phyloP scores from a whole-genome alignment of 1,284 basidiomycete species.

The Athelia psychrophila region DNA sequence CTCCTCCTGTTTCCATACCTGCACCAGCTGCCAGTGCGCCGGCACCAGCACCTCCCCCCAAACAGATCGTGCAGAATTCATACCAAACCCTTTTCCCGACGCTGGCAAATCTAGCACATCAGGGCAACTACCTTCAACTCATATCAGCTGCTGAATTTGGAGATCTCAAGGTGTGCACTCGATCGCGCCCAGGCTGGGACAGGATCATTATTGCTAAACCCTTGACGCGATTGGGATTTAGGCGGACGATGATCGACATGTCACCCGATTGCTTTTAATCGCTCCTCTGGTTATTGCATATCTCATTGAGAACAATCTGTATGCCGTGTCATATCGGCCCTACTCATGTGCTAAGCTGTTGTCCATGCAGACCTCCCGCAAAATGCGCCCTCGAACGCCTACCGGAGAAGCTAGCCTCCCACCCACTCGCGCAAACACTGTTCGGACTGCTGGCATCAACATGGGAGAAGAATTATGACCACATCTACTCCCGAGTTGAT shows the following conservation, averaged over 20 bases:
- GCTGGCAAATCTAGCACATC: constrained; percentile 41
- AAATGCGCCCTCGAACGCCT: constrained; percentile 50
- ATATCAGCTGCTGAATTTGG: constrained; percentile 45
- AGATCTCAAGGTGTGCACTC: constrained; percentile 47
- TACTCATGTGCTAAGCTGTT: background rate
- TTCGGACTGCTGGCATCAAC: constrained; percentile 45
- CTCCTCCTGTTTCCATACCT: constrained; percentile 5
- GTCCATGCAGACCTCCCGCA: constrained; percentile 48
- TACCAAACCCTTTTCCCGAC: constrained; percentile 40
- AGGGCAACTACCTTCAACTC: constrained; percentile 41
- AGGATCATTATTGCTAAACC: background rate
- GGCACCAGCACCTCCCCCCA: constrained; percentile 5
- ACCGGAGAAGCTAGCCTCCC: constrained; percentile 39
- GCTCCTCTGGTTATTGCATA: constrained; percentile 60
- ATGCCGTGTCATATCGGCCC: constrained; percentile 15
- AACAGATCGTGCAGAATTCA: constrained; percentile 22
- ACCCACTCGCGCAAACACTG: constrained; percentile 44
- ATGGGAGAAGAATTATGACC: constrained; percentile 49
- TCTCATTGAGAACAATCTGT: constrained; percentile 59
- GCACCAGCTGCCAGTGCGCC: constrained; percentile 5
- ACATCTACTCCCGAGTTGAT: constrained; percentile 49
- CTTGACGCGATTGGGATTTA: constrained; percentile 16
- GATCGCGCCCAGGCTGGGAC: constrained; percentile 1
- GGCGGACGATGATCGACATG: constrained; percentile 37
- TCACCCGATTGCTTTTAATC: constrained; percentile 46